Evolutionary conservation across 495 filamentous ascomycete species (phyloP).

Genomic region (Aspergillus kassunensis): DNA sequence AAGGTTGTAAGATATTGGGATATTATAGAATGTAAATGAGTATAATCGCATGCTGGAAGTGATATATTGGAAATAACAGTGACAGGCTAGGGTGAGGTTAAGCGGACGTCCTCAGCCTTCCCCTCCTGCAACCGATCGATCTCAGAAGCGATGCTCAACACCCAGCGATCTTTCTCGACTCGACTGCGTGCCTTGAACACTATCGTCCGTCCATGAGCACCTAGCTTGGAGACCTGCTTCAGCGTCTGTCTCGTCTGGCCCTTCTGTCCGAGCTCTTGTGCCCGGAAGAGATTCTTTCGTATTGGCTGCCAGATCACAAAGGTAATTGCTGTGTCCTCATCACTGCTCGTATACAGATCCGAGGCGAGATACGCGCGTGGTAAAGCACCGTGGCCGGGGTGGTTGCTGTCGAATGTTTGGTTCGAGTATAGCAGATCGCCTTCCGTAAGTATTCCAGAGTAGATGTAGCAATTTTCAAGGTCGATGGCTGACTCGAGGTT

Average conservation of each 20-base stretch:
- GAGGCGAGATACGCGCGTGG: slow-evolving; percentile 60
- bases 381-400: slow-evolving; percentile 59
- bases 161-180: slow-evolving; percentile 73
- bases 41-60: too few relatives aligned
- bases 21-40: too few relatives aligned
- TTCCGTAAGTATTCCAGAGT: slow-evolving; percentile 64
- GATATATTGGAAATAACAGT: too few relatives aligned
- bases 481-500: slow-evolving; percentile 56
- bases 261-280: slow-evolving; percentile 41
- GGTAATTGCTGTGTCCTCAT: slow-evolving; percentile 67
- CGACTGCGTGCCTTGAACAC: slow-evolving; percentile 70
- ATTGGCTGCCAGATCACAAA: slow-evolving; percentile 72
- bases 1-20: background rate
- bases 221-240: slow-evolving; percentile 53
- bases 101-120: slow-evolving; percentile 54
- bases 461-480: slow-evolving; percentile 68
- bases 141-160: slow-evolving; percentile 66
- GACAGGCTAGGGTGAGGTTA: slow-evolving; percentile 22
- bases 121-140: slow-evolving; percentile 64
- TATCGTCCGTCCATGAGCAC: slow-evolving; percentile 59
- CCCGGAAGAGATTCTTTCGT: slow-evolving; percentile 56
- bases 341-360: slow-evolving; percentile 62
- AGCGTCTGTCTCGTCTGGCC: slow-evolving; percentile 40
- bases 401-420: slow-evolving; percentile 64
- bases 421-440: slow-evolving; percentile 66